Evolutionary conservation across 768 basidiomycete species (phyloP), one percentile per base, ranked within the genome.

Genomic region (Calvatia gigantea): DNA sequence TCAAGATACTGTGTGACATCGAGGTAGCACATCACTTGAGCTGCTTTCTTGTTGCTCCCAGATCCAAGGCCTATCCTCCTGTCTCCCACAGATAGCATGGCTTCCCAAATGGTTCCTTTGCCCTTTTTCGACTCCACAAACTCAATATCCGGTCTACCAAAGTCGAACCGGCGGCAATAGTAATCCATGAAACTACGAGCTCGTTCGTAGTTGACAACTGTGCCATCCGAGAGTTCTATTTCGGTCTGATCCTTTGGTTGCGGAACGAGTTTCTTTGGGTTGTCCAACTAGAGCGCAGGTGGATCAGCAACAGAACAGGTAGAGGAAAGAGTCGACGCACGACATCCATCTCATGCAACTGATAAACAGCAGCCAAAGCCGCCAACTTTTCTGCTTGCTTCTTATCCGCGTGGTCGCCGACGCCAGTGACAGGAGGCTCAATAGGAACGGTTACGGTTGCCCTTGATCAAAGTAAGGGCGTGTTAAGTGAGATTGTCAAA

Each of bases 141-240:
- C 12, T 77, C 75, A 57, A 96, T 70, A 46, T 89, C 87, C 2
- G 92, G 91, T 59, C 80, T 82, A 8, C 78, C 75, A 64, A 94
- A 94, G 23, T 74, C 73, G 67, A 84, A 97, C 32, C 84, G 78
- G 42, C 84, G 81, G 66, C 94, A 96, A 64, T 98, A 98, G 68
- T 89, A 98, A 60, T 95, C 94, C 87, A 97, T 94, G 75, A 98
- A 98, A 57, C 81, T 83, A 46, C 87, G 83, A 2, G 93, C 92
- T 49, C 80, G 79, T 49, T 91, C 89, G 48, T 86, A 86, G 6
- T 73, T 73, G 59, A 94, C 80, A 19, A 70, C 63, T 9, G 82
- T 77, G 23, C 84, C 83, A 63, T 93, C 87, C 2, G 85, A 81
- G 9, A 94, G 73, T 7, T 58, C 58, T 32, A 68, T 58, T 25